phyloP scores from a whole-genome alignment of 768 basidiomycete species.

The Neoboletus brunneissimus region DNA sequence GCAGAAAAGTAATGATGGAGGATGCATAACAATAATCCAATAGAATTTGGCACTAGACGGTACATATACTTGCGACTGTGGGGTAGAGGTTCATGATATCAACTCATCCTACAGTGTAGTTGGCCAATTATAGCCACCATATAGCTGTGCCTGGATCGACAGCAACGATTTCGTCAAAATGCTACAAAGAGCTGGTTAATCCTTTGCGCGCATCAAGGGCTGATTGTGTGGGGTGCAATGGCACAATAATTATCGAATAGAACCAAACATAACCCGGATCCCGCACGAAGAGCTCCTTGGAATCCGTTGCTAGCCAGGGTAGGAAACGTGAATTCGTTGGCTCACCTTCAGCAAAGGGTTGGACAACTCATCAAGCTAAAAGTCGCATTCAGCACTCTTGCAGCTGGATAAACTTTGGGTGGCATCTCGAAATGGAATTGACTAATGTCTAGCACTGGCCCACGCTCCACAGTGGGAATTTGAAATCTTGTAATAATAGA shows the following conservation, averaged over 20 bases:
- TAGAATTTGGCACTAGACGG: background rate
- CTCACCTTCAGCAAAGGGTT: background rate
- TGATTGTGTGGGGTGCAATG: background rate
- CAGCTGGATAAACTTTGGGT: background rate
- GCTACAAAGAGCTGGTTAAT: background rate
- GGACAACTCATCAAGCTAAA: background rate
- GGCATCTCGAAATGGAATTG: background rate
- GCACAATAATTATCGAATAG: background rate
- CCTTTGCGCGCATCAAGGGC: background rate
- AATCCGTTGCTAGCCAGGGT: background rate
- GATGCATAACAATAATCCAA: background rate
- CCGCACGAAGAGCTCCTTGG: too few species aligned
- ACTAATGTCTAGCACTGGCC: too few species aligned
- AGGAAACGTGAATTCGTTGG: background rate
- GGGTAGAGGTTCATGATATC: background rate
- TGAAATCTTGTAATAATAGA: too few species aligned
- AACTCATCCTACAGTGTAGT: too few species aligned
- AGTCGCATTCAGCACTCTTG: background rate
- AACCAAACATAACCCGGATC: background rate
- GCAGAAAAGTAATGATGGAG: conserved; percentile 37
- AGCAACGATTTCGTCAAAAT: too few species aligned
- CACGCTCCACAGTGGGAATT: too few species aligned
- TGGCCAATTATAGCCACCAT: background rate
- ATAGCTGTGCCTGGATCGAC: too few species aligned
- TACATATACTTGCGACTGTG: background rate